These are phyloP conservation scores for Dicorynia guianensis DNA, from an alignment of 306 rosid genomes.

Conservation along the genomic window DNA sequence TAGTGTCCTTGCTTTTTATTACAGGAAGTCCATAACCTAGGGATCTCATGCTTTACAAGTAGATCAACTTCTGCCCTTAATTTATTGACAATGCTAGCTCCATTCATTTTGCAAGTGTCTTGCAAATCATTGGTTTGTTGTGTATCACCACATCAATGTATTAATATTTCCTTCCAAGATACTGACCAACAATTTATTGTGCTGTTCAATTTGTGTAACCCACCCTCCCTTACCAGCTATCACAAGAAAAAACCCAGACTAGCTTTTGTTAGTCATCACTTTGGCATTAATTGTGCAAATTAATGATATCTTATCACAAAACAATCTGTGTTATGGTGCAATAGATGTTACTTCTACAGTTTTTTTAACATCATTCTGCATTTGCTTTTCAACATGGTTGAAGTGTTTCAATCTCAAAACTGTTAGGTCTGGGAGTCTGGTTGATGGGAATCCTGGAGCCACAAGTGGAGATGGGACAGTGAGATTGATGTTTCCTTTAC, in stretches of 20 bases:
- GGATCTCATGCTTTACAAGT: background rate
- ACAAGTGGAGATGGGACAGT: conserved; percentile 96
- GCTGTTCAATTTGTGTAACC: too few species aligned
- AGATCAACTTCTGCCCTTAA: background rate
- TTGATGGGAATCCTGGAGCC: conserved; percentile 86
- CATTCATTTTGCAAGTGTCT: conserved; percentile 22
- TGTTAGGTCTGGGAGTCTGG: conserved; percentile 89
- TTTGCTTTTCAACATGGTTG: conserved; percentile 30
- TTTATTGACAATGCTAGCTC: conserved; percentile 28
- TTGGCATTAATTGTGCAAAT: conserved; percentile 23
- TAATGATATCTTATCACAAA: conserved; percentile 19
- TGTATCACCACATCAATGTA: conserved; percentile 18
- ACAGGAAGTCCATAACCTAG: too few species aligned
- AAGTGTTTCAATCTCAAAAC: conserved; percentile 30
- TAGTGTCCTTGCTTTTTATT: too few species aligned
- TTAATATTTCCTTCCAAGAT: conserved; percentile 10
- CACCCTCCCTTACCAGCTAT: too few species aligned
- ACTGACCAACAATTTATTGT: conserved; percentile 2
- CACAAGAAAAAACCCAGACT: background rate
- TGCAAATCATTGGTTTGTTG: conserved; percentile 22
- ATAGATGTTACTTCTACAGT: conserved; percentile 20
- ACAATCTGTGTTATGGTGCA: conserved; percentile 24
- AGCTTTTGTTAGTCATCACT: conserved; percentile 30
- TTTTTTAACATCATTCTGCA: conserved; percentile 21
- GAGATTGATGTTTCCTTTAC: conserved; percentile 46